Evolutionary conservation across 345 rosid species (phyloP).

Genomic region (Heritiera fomes): DNA sequence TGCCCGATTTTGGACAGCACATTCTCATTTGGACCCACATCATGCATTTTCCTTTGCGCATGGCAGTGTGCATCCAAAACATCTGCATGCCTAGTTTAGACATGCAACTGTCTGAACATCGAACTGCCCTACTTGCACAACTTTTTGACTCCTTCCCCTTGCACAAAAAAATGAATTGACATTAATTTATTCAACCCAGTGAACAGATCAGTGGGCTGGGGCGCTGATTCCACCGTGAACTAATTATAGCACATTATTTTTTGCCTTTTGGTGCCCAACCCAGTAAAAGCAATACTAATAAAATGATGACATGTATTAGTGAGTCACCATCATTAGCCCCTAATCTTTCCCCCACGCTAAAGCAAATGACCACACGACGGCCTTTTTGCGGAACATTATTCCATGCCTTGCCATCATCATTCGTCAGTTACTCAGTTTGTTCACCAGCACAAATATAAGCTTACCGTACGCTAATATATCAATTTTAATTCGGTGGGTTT

Average conservation of each 20-base stretch:
- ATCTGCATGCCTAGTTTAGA: not conserved
- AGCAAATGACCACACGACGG: slow-evolving; percentile 16
- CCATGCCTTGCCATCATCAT: slow-evolving; percentile 27
- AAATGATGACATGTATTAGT: not conserved
- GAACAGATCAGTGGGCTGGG: not conserved
- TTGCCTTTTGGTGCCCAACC: not conserved
- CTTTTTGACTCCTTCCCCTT: not conserved
- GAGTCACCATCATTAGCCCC: too few relatives aligned
- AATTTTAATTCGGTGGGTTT: slow-evolving; percentile 30
- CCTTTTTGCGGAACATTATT: not conserved
- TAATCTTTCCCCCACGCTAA: too few relatives aligned
- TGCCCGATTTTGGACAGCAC: not conserved
- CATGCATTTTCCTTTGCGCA: slow-evolving; percentile 4
- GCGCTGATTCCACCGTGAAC: not conserved
- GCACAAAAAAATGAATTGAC: not conserved
- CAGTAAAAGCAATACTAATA: not conserved
- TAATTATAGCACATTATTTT: not conserved
- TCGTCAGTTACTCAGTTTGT: slow-evolving; percentile 25
- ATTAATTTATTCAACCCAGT: not conserved
- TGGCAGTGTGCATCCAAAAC: not conserved
- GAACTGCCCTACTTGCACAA: not conserved
- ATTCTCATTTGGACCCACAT: not conserved
- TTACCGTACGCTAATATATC: not conserved
- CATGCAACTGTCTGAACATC: not conserved
- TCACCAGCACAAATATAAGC: slow-evolving; percentile 26